Conservation (phyloP, 441 rosid species). For the Erodium trifolium region DNA sequence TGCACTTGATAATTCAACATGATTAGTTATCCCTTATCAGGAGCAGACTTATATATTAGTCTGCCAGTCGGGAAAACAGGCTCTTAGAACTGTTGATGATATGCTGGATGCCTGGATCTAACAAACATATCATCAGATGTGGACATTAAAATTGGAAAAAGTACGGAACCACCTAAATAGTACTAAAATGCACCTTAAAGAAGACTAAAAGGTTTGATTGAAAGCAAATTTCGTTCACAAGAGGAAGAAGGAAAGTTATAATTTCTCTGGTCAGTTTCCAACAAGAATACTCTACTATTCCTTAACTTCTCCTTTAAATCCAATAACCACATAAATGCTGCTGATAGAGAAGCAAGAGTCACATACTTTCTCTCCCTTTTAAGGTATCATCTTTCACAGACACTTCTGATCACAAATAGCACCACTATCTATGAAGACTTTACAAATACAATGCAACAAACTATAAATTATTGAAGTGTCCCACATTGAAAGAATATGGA, state of each 20-base stretch:
- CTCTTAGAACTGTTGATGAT: neutral
- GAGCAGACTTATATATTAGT: neutral
- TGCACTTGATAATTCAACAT: neutral
- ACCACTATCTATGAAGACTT: neutral
- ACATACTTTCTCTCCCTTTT: neutral
- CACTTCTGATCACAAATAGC: slow-evolving; percentile 1
- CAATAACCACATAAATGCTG: neutral
- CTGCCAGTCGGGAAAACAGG: neutral
- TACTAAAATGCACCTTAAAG: neutral
- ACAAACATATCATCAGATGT: neutral
- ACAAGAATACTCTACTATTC: neutral
- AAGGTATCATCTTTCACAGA: neutral
- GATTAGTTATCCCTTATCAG: neutral
- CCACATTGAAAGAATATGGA: no score
- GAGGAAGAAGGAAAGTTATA: neutral
- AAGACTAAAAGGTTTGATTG: neutral
- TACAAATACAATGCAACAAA: neutral
- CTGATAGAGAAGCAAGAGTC: neutral
- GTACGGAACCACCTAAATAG: neutral
- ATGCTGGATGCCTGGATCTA: neutral
- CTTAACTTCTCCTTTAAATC: neutral
- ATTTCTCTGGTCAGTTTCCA: neutral
- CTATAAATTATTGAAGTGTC: no score
- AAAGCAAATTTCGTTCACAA: neutral
- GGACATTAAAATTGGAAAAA: neutral